Base-by-base conservation (phyloP, 2,329 filamentous ascomycete species). In the Shiraia bambusicola region DNA sequence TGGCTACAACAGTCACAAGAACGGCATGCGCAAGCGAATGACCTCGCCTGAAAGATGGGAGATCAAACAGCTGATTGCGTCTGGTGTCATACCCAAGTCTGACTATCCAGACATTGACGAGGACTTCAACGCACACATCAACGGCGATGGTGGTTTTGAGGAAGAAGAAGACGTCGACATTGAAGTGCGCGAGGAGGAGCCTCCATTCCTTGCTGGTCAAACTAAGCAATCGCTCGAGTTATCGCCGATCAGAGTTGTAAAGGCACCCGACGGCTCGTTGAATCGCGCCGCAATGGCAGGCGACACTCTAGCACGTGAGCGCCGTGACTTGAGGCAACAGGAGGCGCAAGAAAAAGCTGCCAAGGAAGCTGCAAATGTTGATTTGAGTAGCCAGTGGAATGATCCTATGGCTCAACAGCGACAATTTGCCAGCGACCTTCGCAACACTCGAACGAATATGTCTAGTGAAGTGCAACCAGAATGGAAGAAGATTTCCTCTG, bases 21-120 rank as follows among this genome's bases (percentile, higher is more conserved):
- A 63, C 34, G 74, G 76, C 28, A 85, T 85, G 40, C 89, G 88
- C 66, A 98, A 98, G 74, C 80, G 93, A 37, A 85, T 97, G 84
- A 97, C 92, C 0, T 96, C 92, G 11, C 93, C 93, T 1, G 93
- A 98, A 65, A 77, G 93, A 62, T 98, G 93, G 92, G 93, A 98
- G 67, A 96, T 98, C 49, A 83, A 92, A 49, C 93, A 98, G 63
- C 77, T 98, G 37, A 97, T 98, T 61, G 90, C 92, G 3, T 95
- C 93, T 4, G 93, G 94, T 32, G 92, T 94, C 7, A 86, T 89
- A 13, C 95, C 93, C 57, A 91, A 89, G 0, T 87, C 88, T 0
- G 92, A 97, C 56, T 96, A 95, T 63, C 93, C 93, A 1, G 92
- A 96, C 50, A 79, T 97, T 19, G 88, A 97, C 54, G 89, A 96